Percentiles rank a stretch among this genome's conserved stretches.
These are phyloP conservation scores for Cutaneotrichosporon curvatum DNA, from an alignment of 1,284 basidiomycete genomes.

Conservation along the genomic window DNA sequence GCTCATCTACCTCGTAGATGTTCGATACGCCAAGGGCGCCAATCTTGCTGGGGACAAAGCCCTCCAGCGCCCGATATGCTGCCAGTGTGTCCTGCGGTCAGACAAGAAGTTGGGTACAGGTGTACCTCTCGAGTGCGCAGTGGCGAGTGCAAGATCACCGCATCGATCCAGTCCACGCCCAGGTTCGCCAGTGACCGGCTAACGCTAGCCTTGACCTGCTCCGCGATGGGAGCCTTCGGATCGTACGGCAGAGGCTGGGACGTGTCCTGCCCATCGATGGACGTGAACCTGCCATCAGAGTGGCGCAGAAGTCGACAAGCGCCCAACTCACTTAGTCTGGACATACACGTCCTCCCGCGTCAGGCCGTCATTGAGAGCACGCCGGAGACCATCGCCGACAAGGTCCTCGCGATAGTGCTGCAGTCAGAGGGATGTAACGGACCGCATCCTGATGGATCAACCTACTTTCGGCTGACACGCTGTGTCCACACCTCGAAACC, in stretches of 20 bases:
- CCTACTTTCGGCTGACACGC: conserved; percentile 63
- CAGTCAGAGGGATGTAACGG: background rate
- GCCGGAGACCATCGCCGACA: conserved; percentile 62
- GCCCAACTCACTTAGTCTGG: conserved; percentile 62
- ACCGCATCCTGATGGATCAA: conserved; percentile 1
- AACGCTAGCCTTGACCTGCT: conserved; percentile 62
- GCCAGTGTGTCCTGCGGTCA: conserved; percentile 51
- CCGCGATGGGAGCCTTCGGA: conserved; percentile 51
- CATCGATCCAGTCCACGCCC: conserved; percentile 62
- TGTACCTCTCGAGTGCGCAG: conserved; percentile 51
- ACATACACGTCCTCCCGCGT: conserved; percentile 61
- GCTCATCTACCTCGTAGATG: conserved; percentile 57
- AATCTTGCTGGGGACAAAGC: conserved; percentile 56
- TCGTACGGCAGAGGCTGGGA: conserved; percentile 66
- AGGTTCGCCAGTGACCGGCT: conserved; percentile 59
- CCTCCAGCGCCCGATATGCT: conserved; percentile 59
- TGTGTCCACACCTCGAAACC: conserved; percentile 73
- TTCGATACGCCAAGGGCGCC: conserved; percentile 67
- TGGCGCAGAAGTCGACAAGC: too few relatives aligned
- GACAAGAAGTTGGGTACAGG: background rate
- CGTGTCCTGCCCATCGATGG: conserved; percentile 62
- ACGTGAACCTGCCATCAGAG: conserved; percentile 57
- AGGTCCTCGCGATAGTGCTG: conserved; percentile 56
- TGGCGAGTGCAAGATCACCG: conserved; percentile 69
- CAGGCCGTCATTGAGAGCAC: conserved; percentile 52